Evolutionary conservation across 1,284 basidiomycete species (phyloP), one percentile per base, ranked within the genome.

Genomic region (Heterobasidion parviporum): DNA sequence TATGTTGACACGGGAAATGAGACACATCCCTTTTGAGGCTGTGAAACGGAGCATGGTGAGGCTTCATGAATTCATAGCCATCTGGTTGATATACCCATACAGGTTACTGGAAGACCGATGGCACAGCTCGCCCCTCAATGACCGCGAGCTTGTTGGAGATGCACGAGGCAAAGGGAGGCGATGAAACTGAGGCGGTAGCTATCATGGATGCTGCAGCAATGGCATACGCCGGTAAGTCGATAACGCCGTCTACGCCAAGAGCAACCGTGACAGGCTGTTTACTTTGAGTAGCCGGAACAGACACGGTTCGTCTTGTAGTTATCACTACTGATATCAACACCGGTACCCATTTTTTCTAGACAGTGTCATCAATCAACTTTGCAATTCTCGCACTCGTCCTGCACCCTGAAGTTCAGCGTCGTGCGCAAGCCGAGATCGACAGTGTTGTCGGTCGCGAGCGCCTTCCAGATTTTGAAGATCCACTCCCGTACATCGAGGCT

Each of bases 351-450:
- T 6, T 6, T 7, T 26, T n/a, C n/a, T 26, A 34, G 16, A 36
- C 18, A 16, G 20, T 16, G 26, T 46, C 44, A 26, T 12, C 20
- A 15, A 43, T 45, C 10, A 2, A 26, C 26, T 26, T 26, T 6
- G 4, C 5, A 5, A 5, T 26, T 26, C 26, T 26, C 26, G 26
- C 26, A 26, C 26, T 26, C 61, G 46, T 62, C 6, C 52, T 61
- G 2, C 45, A 61, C 52, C 69, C 68, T 0, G 58, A 64, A 1
- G 63, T 67, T 1, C 63, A 66, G 18, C 18, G 34, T 14, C 60
- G 54, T 14, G 68, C 65, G 0, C 67, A 65, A 46, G 62, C 56
- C 3, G 67, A 69, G 34, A 56, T 69, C n/a, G 64, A 65, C 20
- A 32, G 15, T 1, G 59, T 65, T 14, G 52, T 68, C 10, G 65